A percentile compares a stretch with the other conserved stretches of the same genome.
These are phyloP conservation scores for Xerocomus spinulosus DNA, from an alignment of 768 basidiomycete genomes.

Conservation along the genomic window DNA sequence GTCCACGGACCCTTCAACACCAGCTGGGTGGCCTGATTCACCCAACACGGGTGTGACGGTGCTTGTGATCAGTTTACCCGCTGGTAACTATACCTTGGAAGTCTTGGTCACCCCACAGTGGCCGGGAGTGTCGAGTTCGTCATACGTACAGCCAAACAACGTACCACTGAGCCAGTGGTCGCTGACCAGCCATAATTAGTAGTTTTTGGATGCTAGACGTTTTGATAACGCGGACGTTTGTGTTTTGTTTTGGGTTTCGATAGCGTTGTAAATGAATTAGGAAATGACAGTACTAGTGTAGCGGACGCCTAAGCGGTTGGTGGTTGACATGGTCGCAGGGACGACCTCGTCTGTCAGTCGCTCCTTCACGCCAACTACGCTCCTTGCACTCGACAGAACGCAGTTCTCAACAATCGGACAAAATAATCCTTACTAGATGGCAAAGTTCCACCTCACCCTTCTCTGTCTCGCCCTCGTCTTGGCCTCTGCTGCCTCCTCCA, in stretches of 20 bases:
- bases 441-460: conserved; percentile 55
- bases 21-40: conserved; percentile 59
- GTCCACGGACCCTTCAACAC: conserved; percentile 56
- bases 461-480: conserved; percentile 56
- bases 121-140: conserved; percentile 62
- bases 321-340: conserved; percentile 15
- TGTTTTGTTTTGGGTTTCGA: background rate
- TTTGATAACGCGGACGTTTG: conserved; percentile 11
- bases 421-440: conserved; percentile 39
- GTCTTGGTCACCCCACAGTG: conserved; percentile 95
- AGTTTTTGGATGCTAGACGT: background rate
- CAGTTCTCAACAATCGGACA: background rate
- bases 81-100: conserved; percentile 72
- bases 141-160: conserved; percentile 56
- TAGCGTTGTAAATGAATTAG: conserved; percentile 5
- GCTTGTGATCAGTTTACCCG: conserved; percentile 59
- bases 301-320: conserved; percentile 15
- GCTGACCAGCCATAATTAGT: conserved; percentile 61
- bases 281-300: background rate
- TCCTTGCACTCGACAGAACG: no score
- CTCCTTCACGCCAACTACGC: conserved; percentile 16
- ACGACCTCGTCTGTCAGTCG: background rate
- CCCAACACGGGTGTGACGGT: conserved; percentile 77
- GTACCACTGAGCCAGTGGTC: conserved; percentile 76
- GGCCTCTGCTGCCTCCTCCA: conserved; percentile 41